Evolutionary conservation across 345 rosid genomes (phyloP), one percentile per base, ranked within the genome.

Genomic region (Salix purpurea): DNA sequence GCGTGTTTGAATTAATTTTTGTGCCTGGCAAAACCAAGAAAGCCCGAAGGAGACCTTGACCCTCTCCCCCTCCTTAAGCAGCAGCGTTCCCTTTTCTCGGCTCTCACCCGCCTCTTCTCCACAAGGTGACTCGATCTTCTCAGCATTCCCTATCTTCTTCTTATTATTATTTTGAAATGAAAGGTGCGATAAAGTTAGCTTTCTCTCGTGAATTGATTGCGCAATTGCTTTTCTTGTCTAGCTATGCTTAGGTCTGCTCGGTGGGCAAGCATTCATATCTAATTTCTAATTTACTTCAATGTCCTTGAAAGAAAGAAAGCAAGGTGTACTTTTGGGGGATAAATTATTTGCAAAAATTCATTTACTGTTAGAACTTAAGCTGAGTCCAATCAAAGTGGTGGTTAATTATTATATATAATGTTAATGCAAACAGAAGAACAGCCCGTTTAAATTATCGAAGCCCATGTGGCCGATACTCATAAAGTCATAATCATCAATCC

Each of bases 401-500:
- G 32, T 50, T 13, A 50, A 44, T 13, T 44, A 44, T 44, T 46
- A 13, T 46, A 48, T 16, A 15, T 15, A 5, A 50, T 44, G 16
- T 65, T 74, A 61, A 65, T 74, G 42, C 70, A 46, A 7, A 28
- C 32, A 9, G 65, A 65, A 74, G 65, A 65, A 74, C 67, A 26
- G n/a, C 44, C 64, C 54, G 30, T 12, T 73, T 65, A 30, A 62
- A 46, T 74, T 65, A 74, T 74, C 48, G 70, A 74, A 74, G 18
- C 28, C 16, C 46, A 32, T 65, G 34, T 46, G 42, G 44, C 56
- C 6, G 56, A 18, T 50, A 50, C n/a, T 50, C 2, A 50, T 6
- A 18, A 46, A 46, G 56, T 44, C 23, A 37, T 3, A 36, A 58
- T 7, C 66, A 23, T 1, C 15, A n/a, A 4, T 37, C 16, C 9